Evolutionary conservation across 2,329 filamentous ascomycete genomes (phyloP), one percentile per base, ranked within the genome.

Genomic region (Fusarium coffeatum): DNA sequence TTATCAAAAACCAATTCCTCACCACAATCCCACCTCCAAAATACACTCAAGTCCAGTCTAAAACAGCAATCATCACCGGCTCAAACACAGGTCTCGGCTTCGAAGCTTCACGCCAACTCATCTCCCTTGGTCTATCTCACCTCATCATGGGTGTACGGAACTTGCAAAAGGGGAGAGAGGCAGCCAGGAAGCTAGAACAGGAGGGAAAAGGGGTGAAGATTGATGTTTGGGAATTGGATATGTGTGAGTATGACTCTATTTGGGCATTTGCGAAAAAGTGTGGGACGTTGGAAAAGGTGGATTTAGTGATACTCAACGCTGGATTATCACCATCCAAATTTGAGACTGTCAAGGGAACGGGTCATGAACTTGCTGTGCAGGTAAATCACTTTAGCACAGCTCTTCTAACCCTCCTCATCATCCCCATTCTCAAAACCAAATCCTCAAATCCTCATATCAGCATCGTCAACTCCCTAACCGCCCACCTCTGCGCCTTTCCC

Each of bases 231-330:
- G 50, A 61, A 2, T 20, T 76, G 13, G 74, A 76, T 20, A 75
- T 76, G 74, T 64, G 69, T 30, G 71, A 71, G 7, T 77, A 77
- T 30, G 62, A 69, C 11, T 76, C 72, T 15, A 53, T 77, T 11
- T 61, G 68, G 8, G 42, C 55, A 0, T 77, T 77, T 58, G 64
- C 55, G 0, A 32, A 30, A 7, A 65, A 32, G 22, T 75, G 72
- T 8, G 50, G 64, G 15, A 16, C 20, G 5, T 66, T 77, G 6
- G 18, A 51, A 2, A 58, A 55, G 1, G 66, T 77, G 8, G 75
- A 76, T 40, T 63, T 73, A 27, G 76, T 69, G 7, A 77, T 81
- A 28, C 66, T 81, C 7, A 81, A 81, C n/a, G 79, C 78, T 7
- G 80, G 79, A 0, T 22, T 79, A 0, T 48, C 51, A 1, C 65